phyloP scores from a whole-genome alignment of 148 eudicot species.

The Spergularia bocconei region DNA sequence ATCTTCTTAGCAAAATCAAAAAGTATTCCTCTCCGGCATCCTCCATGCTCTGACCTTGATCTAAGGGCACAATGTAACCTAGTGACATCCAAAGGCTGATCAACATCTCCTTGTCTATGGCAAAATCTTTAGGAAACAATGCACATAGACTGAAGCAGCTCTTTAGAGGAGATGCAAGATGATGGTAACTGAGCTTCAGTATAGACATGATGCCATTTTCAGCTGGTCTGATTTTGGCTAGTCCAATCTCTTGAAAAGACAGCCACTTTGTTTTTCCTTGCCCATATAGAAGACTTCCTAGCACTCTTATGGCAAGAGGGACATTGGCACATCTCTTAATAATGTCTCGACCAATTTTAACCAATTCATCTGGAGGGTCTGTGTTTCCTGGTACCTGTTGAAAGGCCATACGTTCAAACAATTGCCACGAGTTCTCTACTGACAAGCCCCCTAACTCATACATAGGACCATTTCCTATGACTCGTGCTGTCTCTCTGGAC shows the following conservation, averaged over 20 bases:
- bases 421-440: background rate
- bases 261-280: conserved; percentile 9
- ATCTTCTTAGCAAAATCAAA: conserved; percentile 10
- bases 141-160: conserved; percentile 12
- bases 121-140: conserved; percentile 9
- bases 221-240: background rate
- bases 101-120: background rate
- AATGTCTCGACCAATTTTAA: conserved; percentile 16
- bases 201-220: background rate
- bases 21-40: conserved; percentile 5
- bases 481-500: background rate
- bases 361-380: conserved; percentile 4
- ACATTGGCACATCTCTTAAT: conserved; percentile 22
- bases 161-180: background rate
- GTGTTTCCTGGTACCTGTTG: background rate
- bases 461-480: background rate
- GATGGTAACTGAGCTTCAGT: background rate
- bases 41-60: conserved; percentile 9
- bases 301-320: conserved; percentile 19
- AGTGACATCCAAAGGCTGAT: conserved; percentile 16
- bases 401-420: background rate
- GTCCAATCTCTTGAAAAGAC: background rate
- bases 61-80: background rate
- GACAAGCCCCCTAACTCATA: background rate
- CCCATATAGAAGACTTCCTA: conserved; percentile 19